These are phyloP conservation scores for Pluteus cervinus DNA, from an alignment of 768 basidiomycete genomes.

Conservation along the genomic window DNA sequence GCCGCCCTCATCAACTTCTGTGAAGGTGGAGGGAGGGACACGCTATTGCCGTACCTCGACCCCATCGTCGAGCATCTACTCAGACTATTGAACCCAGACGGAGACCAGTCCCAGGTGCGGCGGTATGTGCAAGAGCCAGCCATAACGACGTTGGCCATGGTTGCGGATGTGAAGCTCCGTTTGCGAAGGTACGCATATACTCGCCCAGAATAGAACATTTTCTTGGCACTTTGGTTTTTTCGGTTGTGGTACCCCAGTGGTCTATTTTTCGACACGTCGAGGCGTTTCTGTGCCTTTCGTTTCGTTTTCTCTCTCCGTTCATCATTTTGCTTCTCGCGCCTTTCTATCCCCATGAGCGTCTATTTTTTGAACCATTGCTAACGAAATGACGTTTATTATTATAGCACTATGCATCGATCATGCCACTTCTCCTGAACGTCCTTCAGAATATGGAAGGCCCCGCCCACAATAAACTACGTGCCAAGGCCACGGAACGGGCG, in stretches of 20 bases:
- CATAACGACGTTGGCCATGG: constrained; percentile 84
- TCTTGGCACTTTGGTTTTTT: neutral
- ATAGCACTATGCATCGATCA: constrained; percentile 71
- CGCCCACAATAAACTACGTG: constrained; percentile 62
- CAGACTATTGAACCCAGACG: constrained; percentile 54
- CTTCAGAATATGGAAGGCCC: constrained; percentile 63
- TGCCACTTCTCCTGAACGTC: constrained; percentile 76
- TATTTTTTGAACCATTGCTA: too few relatives aligned
- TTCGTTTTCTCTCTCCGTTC: too few relatives aligned
- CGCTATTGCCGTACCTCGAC: constrained; percentile 72
- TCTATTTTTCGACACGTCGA: neutral
- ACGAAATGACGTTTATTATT: too few relatives aligned
- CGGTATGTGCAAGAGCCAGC: constrained; percentile 86
- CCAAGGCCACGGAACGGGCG: constrained; percentile 90
- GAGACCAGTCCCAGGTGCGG: constrained; percentile 33
- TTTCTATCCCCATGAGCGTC: too few relatives aligned
- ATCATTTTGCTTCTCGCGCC: too few relatives aligned
- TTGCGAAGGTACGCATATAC: constrained; percentile 56
- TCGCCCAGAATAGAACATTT: constrained; percentile 1
- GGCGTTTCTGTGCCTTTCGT: too few relatives aligned
- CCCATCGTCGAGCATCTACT: constrained; percentile 70
- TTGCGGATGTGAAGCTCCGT: constrained; percentile 76
- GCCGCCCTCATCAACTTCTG: constrained; percentile 90
- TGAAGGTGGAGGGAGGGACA: constrained; percentile 73
- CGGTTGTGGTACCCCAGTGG: constrained; percentile 1